These are phyloP conservation scores for Chimonanthus salicifolius DNA, from an alignment of 164 flowering plant genomes.

Conservation along the genomic window DNA sequence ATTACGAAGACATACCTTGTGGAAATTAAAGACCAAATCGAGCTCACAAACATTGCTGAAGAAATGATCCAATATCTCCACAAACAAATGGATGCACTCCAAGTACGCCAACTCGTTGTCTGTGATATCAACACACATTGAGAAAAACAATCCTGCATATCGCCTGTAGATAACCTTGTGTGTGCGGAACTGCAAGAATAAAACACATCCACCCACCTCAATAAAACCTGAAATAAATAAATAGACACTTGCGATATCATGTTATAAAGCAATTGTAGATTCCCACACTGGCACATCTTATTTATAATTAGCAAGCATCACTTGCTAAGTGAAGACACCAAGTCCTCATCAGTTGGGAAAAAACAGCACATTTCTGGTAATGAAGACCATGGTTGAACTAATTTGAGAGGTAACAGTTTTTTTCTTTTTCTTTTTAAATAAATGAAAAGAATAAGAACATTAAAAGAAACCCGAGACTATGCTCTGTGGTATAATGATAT, in stretches of 20 bases:
- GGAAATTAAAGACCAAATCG: constrained; percentile 97
- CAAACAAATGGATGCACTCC: constrained; percentile 96
- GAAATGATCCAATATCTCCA: constrained; percentile 98
- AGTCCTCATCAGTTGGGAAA: neutral
- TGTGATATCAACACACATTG: constrained; percentile 94
- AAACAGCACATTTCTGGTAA: neutral
- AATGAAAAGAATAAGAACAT: no score
- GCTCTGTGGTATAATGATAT: no score
- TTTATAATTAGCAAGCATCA: neutral
- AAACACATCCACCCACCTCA: neutral
- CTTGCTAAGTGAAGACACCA: neutral
- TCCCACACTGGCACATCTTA: neutral
- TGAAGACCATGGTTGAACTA: no score
- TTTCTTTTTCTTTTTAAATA: no score
- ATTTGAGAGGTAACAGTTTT: no score
- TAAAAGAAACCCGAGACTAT: no score
- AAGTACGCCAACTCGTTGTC: constrained; percentile 96
- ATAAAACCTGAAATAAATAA: neutral
- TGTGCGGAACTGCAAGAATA: constrained; percentile 76
- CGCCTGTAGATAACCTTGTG: constrained; percentile 96
- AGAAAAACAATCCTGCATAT: constrained; percentile 96
- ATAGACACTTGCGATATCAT: neutral
- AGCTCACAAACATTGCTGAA: constrained; percentile 99
- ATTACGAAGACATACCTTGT: constrained; percentile 58
- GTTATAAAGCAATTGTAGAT: neutral